Base-by-base conservation (phyloP, 2,329 filamentous ascomycete genomes). In the Ampelomyces quisqualis region DNA sequence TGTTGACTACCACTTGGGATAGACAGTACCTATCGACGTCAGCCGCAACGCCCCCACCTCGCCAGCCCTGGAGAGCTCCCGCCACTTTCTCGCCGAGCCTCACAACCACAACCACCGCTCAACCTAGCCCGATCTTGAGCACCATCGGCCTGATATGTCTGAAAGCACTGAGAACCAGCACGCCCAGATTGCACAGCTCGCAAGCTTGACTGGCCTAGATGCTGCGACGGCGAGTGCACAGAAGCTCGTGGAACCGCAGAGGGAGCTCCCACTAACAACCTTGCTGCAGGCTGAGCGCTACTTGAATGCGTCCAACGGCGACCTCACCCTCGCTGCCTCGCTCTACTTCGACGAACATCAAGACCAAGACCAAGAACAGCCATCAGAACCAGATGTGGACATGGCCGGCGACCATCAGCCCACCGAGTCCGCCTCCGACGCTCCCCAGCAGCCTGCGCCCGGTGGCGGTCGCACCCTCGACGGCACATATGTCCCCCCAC, bases 271-370 rank as follows among this genome's bases (percentile, higher is more conserved):
- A 40, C 52, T 45, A 53, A 58, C 64, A 56, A 67, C 52, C 29
- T 40, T 14, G 26, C 30, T 28, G 30, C 39, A 76, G 73, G 73
- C 73, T 29, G 69, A 73, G 60, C 62, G 64, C 33, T 68, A 68
- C 42, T 65, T 76, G 37, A 59, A 57, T 49, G 62, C 70, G 7
- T 62, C 68, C 40, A 67, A 75, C 65, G 73, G 73, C 58, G 66
- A 75, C 45, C 60, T 76, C 28, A 68, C 71, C 38, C 61, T 70
- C 46, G 73, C 74, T 27, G 68, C 71, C 32, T 57, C 62, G 7
- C 67, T 74, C 47, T 75, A 65, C 67, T 75, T 68, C 49, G 70
- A 72, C 36, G 65, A 67, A 37, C 54, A 55, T 14, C 48, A 53
- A 15, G 49, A 55, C 18, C 38, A 48, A 29, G 42, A 45, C 7